Conservation (phyloP, 768 basidiomycete species). For the Lactarius akahatsu region DNA sequence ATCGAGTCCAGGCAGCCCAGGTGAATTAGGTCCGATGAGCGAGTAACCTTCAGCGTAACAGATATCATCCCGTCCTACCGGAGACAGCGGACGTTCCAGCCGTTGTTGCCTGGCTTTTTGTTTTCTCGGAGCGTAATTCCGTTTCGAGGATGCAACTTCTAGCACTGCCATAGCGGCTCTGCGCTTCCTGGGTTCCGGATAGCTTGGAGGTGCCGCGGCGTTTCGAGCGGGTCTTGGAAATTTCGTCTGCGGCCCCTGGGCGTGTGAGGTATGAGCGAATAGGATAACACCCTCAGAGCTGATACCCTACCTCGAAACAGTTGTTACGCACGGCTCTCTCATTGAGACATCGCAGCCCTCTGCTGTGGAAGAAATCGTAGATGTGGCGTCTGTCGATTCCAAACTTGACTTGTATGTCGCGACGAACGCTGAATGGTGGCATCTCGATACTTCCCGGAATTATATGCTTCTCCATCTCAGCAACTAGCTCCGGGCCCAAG, state of each 20-base stretch:
- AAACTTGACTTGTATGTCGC: conserved; percentile 69
- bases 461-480: conserved; percentile 71
- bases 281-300: background rate
- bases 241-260: conserved; percentile 9
- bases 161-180: conserved; percentile 24
- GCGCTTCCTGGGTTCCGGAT: conserved; percentile 22
- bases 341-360: conserved; percentile 38
- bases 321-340: conserved; percentile 29
- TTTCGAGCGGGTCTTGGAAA: conserved; percentile 18
- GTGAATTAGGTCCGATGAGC: background rate
- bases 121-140: conserved; percentile 17
- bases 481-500: conserved; percentile 62
- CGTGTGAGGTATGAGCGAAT: background rate
- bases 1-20: conserved; percentile 6
- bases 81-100: conserved; percentile 4
- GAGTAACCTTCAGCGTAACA: background rate
- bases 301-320: conserved; percentile 23
- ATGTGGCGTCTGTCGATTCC: conserved; percentile 70
- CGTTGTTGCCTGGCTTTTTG: conserved; percentile 13
- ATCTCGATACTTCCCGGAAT: conserved; percentile 67
- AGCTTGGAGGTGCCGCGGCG: background rate
- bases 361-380: conserved; percentile 75
- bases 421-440: conserved; percentile 69
- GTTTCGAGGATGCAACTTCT: conserved; percentile 11
- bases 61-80: background rate